A percentile compares a stretch with the other conserved stretches of the same genome.
These are phyloP conservation scores for Cinchona pubescens DNA, from an alignment of 257 asterid genomes.

Conservation along the genomic window DNA sequence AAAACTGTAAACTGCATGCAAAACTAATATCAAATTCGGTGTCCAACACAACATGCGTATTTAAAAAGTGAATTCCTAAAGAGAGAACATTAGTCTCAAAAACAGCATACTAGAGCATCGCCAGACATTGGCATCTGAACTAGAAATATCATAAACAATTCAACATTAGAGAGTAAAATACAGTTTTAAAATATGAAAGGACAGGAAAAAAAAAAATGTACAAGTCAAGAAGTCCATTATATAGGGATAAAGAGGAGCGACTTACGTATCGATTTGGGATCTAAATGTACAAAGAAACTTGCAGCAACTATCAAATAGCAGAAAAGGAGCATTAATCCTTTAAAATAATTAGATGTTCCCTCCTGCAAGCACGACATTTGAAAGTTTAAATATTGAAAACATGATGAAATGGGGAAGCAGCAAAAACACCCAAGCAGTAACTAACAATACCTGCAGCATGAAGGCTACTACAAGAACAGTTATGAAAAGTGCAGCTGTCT, in stretches of 20 bases:
- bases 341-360: slow-evolving; percentile 90
- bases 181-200: neutral
- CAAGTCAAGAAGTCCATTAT: neutral
- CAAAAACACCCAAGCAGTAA: neutral
- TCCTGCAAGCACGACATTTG: slow-evolving; percentile 49
- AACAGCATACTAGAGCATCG: neutral
- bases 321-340: slow-evolving; percentile 83
- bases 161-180: neutral
- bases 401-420: neutral
- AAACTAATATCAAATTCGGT: no score
- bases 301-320: slow-evolving; percentile 90
- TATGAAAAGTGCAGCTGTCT: slow-evolving; percentile 73
- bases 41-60: no score
- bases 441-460: slow-evolving; percentile 64
- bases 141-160: neutral
- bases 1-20: no score
- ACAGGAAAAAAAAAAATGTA: neutral
- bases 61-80: neutral
- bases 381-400: neutral
- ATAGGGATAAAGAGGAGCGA: slow-evolving; percentile 7
- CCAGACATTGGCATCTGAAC: neutral
- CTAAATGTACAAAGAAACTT: slow-evolving; percentile 84
- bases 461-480: slow-evolving; percentile 77
- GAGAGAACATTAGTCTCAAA: no score
- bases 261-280: slow-evolving; percentile 63